Base-by-base conservation (phyloP, 805 yeast species). In the Yarrowia phangngaensis region DNA sequence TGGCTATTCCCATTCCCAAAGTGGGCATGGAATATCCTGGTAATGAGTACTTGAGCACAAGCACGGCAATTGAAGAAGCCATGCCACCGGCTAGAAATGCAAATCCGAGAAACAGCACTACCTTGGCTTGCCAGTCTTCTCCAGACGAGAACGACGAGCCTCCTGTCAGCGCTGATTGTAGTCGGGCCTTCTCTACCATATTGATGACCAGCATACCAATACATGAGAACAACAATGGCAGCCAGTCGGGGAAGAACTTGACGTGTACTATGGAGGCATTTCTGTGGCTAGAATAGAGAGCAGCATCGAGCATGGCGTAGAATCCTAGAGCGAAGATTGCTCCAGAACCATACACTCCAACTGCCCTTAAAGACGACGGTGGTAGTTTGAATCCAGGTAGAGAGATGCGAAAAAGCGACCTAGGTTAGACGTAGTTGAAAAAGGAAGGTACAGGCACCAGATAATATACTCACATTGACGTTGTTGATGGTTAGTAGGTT, bases 61-160 rank as follows among this genome's bases (percentile, higher is more conserved):
- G 73, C 13, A 92, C 94, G 61, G 88, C 86, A 56, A 92, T 77
- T 2, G 92, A 80, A 1, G 97, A 97, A 14, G 95, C 87, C 53
- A 92, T 69, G 0, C 98, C 97, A 50, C 96, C 92, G 1, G 97
- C 95, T 50, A 92, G 72, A 36, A 90, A 71, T 4, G 96, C 84
- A 64, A 92, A 92, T 7, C 99, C 99, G 58, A 87, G 70, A 63
- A 92, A 92, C 49, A 92, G 71, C 12, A 94, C 81, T 27, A 89
- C 80, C 58, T 96, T 75, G 12, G 97, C 97, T 55, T 89, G 95
- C 95, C 97, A 89, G 29, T 89, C 86, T 47, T 84, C 81, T 33
- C 67, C 63, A 38, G 65, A 53, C 29, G 49, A 33, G 26, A 70
- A 72, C 41, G 73, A 60, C 23, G 62, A 67, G 13, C 60, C 60